phyloP scores from a whole-genome alignment of 2,329 filamentous ascomycete genomes.

The Emericellopsis atlantica region DNA sequence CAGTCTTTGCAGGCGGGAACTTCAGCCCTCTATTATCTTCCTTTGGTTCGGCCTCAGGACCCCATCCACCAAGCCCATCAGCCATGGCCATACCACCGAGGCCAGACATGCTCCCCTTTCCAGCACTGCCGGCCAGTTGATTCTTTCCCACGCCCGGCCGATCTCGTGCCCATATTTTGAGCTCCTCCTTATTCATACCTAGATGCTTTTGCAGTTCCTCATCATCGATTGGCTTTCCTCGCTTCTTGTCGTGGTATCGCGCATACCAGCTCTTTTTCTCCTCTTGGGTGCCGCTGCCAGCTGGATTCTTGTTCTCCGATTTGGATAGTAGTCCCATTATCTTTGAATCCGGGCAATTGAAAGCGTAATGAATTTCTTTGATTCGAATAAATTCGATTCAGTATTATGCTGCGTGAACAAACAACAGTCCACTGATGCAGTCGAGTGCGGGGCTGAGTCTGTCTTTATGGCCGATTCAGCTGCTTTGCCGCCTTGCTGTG shows the following conservation, averaged over 20 bases:
- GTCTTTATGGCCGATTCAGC: neutral
- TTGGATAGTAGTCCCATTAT: neutral
- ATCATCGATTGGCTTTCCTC: conserved; percentile 9
- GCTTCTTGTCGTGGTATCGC: conserved; percentile 3
- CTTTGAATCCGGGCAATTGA: neutral
- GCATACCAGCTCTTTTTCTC: conserved; percentile 2
- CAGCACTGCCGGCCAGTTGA: conserved; percentile 20
- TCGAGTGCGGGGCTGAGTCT: neutral
- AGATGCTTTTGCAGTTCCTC: conserved; percentile 17
- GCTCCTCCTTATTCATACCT: conserved; percentile 13
- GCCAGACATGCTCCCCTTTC: conserved; percentile 15
- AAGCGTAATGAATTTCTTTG: neutral
- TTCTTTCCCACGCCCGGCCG: conserved; percentile 26
- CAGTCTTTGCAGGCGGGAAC: conserved; percentile 14
- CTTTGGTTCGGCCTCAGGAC: conserved; percentile 11
- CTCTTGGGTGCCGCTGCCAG: neutral
- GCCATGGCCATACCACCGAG: conserved; percentile 15
- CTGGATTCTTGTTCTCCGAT: neutral
- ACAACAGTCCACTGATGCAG: neutral
- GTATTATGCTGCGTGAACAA: neutral
- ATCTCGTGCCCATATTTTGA: conserved; percentile 22
- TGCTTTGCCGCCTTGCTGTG: neutral
- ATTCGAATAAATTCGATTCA: neutral
- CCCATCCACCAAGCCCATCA: conserved; percentile 21
- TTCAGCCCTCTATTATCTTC: conserved; percentile 18